These are phyloP conservation scores for Hamamelis virginiana DNA, from an alignment of 164 flowering plant species.

Conservation along the genomic window DNA sequence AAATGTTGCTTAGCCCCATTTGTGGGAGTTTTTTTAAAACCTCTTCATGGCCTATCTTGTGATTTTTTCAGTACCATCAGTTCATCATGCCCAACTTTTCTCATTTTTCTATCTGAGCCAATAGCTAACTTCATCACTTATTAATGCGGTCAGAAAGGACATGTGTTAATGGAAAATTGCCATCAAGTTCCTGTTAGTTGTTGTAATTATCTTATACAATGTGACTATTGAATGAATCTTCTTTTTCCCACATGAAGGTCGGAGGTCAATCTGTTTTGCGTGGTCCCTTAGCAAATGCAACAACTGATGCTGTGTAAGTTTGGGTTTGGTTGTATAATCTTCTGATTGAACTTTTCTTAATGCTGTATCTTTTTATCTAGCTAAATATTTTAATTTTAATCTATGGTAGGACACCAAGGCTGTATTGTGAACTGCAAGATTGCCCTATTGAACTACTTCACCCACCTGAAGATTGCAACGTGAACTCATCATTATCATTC, in stretches of 20 bases:
- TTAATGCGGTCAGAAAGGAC: background rate
- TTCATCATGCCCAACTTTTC: background rate
- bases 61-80: too few species aligned
- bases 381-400: background rate
- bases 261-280: constrained; percentile 85
- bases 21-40: too few species aligned
- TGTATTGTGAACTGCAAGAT: constrained; percentile 61
- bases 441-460: constrained; percentile 87
- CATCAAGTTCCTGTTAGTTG: background rate
- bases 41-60: too few species aligned
- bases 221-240: background rate
- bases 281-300: constrained; percentile 72
- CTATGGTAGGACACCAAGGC: constrained; percentile 63
- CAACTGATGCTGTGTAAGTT: constrained; percentile 60
- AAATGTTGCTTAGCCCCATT: too few species aligned
- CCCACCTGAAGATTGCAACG: constrained; percentile 99
- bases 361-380: background rate
- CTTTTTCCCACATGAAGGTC: constrained; percentile 49
- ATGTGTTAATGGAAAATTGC: background rate
- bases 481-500: constrained; percentile 87
- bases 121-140: background rate
- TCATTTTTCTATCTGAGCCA: background rate
- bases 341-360: background rate
- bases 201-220: too few species aligned
- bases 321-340: background rate